phyloP scores from a whole-genome alignment of 176 grass and related monocot species.

The bread wheat (Triticum aestivum) region IWGSC_CS_RefSeq_v2.1 NC_057811.1:307449875-307450374 shows the following conservation, averaged over 20 bases:
- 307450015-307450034: too few relatives aligned
- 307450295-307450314: neutral
- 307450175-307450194: neutral
- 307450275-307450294: neutral
- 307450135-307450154: neutral
- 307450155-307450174: neutral
- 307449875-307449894: neutral
- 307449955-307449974: too few relatives aligned
- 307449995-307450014: too few relatives aligned
- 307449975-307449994: too few relatives aligned
- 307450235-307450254: conserved; percentile 16
- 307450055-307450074: too few relatives aligned
- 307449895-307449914: neutral
- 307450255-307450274: conserved; percentile 13
- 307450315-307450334: neutral
- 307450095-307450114: too few relatives aligned
- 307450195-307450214: conserved; percentile 1
- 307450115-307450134: too few relatives aligned
- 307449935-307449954: neutral
- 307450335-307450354: neutral
- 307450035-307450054: too few relatives aligned
- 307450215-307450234: too few relatives aligned
- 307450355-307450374: neutral
- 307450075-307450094: too few relatives aligned
- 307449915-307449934: neutral